A percentile compares a stretch with the other conserved stretches of the same genome.
Conservation (phyloP, 1,284 basidiomycete genomes). For the Fomitiporia mediterranea region DNA sequence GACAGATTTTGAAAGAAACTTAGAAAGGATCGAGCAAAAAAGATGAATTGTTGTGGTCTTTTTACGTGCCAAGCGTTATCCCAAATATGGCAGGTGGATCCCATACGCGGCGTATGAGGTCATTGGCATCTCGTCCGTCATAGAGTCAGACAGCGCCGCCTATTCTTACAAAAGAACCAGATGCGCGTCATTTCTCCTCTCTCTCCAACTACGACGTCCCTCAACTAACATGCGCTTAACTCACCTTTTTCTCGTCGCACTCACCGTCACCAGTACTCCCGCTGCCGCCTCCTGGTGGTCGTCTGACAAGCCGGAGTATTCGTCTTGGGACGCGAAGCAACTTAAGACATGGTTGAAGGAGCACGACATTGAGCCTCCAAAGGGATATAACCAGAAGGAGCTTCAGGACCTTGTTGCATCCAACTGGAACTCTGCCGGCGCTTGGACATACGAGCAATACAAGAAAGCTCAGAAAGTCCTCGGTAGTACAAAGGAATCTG, state of each 20-base stretch:
- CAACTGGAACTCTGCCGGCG: constrained; percentile 57
- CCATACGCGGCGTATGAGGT: background rate
- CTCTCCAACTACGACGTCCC: background rate
- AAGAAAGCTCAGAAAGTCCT: constrained; percentile 63
- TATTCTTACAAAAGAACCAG: background rate
- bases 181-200: background rate
- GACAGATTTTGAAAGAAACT: background rate
- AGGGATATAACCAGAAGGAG: constrained; percentile 42
- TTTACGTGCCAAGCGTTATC: background rate
- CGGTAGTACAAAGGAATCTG: constrained; percentile 39
- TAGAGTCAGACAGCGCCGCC: no score
- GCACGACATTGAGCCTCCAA: constrained; percentile 59
- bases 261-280: constrained; percentile 36
- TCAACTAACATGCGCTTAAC: constrained; percentile 37
- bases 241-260: constrained; percentile 34
- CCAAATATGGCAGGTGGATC: background rate
- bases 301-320: constrained; percentile 43
- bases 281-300: constrained; percentile 49
- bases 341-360: constrained; percentile 68
- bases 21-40: background rate
- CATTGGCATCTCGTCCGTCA: background rate
- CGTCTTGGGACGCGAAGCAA: constrained; percentile 59
- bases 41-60: background rate
- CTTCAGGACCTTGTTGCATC: constrained; percentile 54
- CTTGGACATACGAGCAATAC: constrained; percentile 61